Evolutionary conservation across 208 protist species (phyloP).

Genomic region (Leishmania tarentolae): DNA sequence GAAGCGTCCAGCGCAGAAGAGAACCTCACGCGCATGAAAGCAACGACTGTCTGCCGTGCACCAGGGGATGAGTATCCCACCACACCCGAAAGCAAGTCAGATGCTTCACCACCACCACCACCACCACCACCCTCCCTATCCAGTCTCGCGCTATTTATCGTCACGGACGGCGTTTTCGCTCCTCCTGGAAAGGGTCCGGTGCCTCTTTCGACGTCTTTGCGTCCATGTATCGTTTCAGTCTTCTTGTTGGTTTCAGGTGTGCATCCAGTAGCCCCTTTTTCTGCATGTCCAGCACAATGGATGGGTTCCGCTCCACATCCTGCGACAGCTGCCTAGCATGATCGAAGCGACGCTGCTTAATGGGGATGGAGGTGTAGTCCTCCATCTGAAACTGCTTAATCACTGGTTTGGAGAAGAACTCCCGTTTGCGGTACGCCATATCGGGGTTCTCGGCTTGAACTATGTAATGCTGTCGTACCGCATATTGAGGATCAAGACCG

Average conservation of each 20-base stretch:
- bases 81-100: neutral
- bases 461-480: conserved; percentile 80
- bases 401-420: conserved; percentile 77
- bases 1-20: neutral
- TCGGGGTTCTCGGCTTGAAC: conserved; percentile 79
- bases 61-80: neutral
- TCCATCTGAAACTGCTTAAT: conserved; percentile 76
- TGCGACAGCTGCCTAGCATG: conserved; percentile 55
- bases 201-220: conserved; percentile 42
- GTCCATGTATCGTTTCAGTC: conserved; percentile 43
- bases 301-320: conserved; percentile 63
- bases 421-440: conserved; percentile 59
- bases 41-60: neutral
- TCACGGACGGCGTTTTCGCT: neutral
- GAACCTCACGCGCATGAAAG: neutral
- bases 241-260: conserved; percentile 52
- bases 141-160: neutral
- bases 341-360: conserved; percentile 58
- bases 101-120: neutral
- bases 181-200: conserved; percentile 33
- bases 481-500: conserved; percentile 83
- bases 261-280: conserved; percentile 51
- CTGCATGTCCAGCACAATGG: conserved; percentile 52
- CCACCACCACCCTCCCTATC: too few relatives aligned
- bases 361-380: conserved; percentile 70